These are phyloP conservation scores for Talaromyces stipitatus DNA, from an alignment of 495 filamentous ascomycete species.

Conservation along the genomic window DNA sequence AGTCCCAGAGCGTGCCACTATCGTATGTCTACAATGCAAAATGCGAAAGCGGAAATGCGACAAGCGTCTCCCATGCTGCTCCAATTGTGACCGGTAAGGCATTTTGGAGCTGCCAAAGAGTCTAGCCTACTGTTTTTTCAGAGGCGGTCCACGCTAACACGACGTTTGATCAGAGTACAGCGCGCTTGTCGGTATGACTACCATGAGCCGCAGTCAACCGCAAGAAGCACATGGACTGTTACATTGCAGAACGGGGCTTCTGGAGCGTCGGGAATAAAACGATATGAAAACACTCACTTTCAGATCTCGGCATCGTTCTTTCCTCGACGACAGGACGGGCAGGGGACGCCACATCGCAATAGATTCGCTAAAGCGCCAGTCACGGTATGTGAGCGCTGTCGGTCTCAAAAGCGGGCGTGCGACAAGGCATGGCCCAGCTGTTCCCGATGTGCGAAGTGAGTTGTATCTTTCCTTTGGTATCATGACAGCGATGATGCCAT, in stretches of 20 bases:
- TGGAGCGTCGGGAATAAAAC: neutral
- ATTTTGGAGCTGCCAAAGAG: neutral
- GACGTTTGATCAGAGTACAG: neutral
- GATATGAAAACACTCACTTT: neutral
- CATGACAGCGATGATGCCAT: neutral
- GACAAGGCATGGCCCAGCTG: conserved; percentile 1
- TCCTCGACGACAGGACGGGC: neutral
- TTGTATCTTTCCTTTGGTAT: neutral
- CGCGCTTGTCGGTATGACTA: neutral
- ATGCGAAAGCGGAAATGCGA: conserved; percentile 1
- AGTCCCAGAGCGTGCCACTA: neutral
- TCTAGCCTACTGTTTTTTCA: neutral
- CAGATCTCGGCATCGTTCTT: neutral
- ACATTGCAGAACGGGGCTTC: neutral
- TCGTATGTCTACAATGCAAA: neutral
- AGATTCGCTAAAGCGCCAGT: neutral
- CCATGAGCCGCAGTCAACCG: neutral
- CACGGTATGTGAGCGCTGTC: conserved; percentile 3
- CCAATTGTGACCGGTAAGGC: neutral
- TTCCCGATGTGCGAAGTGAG: neutral
- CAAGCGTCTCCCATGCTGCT: neutral
- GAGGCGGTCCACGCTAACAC: neutral
- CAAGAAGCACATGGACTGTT: neutral
- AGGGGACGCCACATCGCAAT: neutral
- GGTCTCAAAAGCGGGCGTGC: conserved; percentile 1